Evolutionary conservation across 202 grass and related monocot species (phyloP).

Genomic region (Dendrocalamus latiflorus): DNA sequence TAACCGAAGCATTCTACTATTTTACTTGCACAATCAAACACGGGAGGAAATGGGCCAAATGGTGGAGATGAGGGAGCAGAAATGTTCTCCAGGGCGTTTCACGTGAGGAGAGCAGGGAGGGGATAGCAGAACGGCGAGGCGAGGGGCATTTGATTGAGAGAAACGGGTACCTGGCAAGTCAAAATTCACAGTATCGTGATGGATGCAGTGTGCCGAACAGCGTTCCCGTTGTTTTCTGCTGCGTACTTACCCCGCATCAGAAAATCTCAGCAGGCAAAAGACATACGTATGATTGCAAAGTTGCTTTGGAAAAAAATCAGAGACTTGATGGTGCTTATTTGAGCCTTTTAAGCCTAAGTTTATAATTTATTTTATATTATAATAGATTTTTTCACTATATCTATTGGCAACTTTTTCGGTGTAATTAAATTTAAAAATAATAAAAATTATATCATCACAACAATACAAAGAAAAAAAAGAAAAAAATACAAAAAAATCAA

Average conservation of each 20-base stretch:
- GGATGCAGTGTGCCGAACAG: constrained; percentile 30
- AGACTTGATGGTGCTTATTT: no score
- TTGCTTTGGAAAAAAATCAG: constrained; percentile 14
- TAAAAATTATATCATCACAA: no score
- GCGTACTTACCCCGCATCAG: constrained; percentile 20
- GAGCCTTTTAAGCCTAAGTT: no score
- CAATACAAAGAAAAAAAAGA: no score
- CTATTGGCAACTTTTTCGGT: no score
- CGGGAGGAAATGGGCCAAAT: not conserved
- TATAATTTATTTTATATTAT: no score
- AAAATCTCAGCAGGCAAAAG: constrained; percentile 25
- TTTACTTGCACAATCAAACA: not conserved
- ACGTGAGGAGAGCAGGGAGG: constrained; percentile 13
- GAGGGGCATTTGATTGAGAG: not conserved
- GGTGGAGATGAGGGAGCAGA: not conserved
- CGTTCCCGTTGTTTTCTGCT: constrained; percentile 48
- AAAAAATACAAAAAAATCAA: no score
- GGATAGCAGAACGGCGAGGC: no score
- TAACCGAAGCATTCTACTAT: not conserved
- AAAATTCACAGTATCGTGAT: constrained; percentile 33
- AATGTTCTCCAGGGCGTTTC: constrained; percentile 16
- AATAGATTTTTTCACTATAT: no score
- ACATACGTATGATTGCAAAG: constrained; percentile 37
- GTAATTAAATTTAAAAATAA: no score
- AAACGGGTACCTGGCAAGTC: constrained; percentile 38